Percentiles rank a stretch among this genome's conserved stretches.
These are phyloP conservation scores for Russula foetens DNA, from an alignment of 768 basidiomycete genomes.

Conservation along the genomic window DNA sequence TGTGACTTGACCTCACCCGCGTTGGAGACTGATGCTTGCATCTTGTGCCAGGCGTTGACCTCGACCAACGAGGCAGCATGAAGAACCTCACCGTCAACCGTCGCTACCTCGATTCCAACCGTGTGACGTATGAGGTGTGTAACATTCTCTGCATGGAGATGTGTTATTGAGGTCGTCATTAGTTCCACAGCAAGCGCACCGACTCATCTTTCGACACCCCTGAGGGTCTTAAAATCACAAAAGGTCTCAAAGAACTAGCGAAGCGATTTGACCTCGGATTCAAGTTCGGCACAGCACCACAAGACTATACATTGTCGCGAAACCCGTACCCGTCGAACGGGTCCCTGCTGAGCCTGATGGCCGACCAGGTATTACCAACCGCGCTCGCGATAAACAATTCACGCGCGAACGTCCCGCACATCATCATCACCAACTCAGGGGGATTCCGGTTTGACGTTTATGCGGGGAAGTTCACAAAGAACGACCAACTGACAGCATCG, in stretches of 20 bases:
- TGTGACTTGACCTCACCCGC: slow-evolving; percentile 16
- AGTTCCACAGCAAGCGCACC: slow-evolving; percentile 60
- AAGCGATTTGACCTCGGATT: slow-evolving; percentile 52
- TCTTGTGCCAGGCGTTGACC: slow-evolving; percentile 36
- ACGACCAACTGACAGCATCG: slow-evolving; percentile 70
- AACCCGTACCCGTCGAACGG: slow-evolving; percentile 53
- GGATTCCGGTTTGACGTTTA: slow-evolving; percentile 61
- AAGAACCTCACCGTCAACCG: slow-evolving; percentile 55
- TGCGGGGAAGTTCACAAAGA: slow-evolving; percentile 64
- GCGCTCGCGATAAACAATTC: slow-evolving; percentile 57
- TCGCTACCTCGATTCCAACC: slow-evolving; percentile 74
- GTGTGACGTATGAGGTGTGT: slow-evolving; percentile 62
- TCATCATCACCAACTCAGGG: slow-evolving; percentile 60
- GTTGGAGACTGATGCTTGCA: neutral
- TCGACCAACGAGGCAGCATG: slow-evolving; percentile 33
- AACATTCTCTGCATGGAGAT: neutral
- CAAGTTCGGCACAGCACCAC: slow-evolving; percentile 65
- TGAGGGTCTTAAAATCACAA: slow-evolving; percentile 44
- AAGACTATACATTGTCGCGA: slow-evolving; percentile 62
- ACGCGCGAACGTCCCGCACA: slow-evolving; percentile 47
- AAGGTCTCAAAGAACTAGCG: slow-evolving; percentile 45
- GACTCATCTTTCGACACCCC: slow-evolving; percentile 54
- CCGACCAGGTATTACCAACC: slow-evolving; percentile 32
- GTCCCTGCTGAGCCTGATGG: slow-evolving; percentile 53
- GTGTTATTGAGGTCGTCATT: neutral